Percentiles rank a stretch among this genome's conserved stretches.
These are phyloP conservation scores for Phaffomyces opuntiae DNA, from an alignment of 805 yeast genomes.

Conservation along the genomic window DNA sequence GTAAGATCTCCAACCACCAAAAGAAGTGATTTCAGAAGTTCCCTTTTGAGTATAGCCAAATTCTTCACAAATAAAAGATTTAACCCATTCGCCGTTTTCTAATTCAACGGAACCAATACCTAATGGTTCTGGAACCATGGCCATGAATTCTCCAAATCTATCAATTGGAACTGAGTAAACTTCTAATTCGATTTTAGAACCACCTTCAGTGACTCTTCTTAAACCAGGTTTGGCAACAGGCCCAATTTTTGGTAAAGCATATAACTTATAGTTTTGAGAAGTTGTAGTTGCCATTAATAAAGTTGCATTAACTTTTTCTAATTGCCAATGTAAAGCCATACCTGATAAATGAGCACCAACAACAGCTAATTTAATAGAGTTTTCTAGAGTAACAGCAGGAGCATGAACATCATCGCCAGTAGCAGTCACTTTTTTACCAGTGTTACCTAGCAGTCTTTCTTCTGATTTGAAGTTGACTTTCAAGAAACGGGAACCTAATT, in stretches of 20 bases:
- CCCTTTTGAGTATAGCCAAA: slow-evolving; percentile 68
- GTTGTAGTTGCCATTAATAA: slow-evolving; percentile 63
- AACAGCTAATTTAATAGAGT: slow-evolving; percentile 59
- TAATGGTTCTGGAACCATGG: slow-evolving; percentile 89
- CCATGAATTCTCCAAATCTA: slow-evolving; percentile 73
- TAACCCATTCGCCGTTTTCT: slow-evolving; percentile 73
- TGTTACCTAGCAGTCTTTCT: slow-evolving; percentile 52
- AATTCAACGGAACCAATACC: slow-evolving; percentile 93
- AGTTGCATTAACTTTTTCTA: slow-evolving; percentile 74
- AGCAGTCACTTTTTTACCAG: slow-evolving; percentile 24
- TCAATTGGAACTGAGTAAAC: slow-evolving; percentile 76
- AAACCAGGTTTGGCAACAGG: slow-evolving; percentile 89
- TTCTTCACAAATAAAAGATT: slow-evolving; percentile 94
- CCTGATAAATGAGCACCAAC: slow-evolving; percentile 95
- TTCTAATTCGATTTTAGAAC: slow-evolving; percentile 65
- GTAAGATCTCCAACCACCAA: slow-evolving; percentile 84
- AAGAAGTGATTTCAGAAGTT: slow-evolving; percentile 72
- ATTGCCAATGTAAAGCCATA: slow-evolving; percentile 89
- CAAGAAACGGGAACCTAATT: slow-evolving; percentile 70
- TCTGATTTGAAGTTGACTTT: slow-evolving; percentile 33
- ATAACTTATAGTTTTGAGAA: slow-evolving; percentile 62
- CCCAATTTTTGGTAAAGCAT: slow-evolving; percentile 76
- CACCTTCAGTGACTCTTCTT: slow-evolving; percentile 45
- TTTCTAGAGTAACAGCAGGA: slow-evolving; percentile 34
- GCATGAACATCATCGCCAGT: slow-evolving; percentile 39